Conservation (phyloP, 2,329 filamentous ascomycete genomes). For the Diaporthe sp. region DNA sequence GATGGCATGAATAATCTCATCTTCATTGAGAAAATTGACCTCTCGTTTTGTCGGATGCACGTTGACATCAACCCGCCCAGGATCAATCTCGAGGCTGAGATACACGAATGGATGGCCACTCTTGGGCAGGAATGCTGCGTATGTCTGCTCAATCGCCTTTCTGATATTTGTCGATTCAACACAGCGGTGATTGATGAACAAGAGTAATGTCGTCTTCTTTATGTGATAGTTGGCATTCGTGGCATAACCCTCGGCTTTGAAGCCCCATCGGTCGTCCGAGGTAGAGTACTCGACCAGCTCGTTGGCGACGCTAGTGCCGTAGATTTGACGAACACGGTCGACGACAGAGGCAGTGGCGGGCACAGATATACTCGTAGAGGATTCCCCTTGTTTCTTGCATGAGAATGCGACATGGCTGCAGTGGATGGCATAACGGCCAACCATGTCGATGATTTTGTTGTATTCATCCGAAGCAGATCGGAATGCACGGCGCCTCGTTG, state of each 20-base stretch:
- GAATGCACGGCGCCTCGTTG: slow-evolving; percentile 88
- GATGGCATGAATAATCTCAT: slow-evolving; percentile 91
- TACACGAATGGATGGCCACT: slow-evolving; percentile 95
- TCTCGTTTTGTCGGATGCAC: slow-evolving; percentile 97
- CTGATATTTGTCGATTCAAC: slow-evolving; percentile 92
- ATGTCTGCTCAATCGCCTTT: slow-evolving; percentile 91
- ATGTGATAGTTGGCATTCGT: slow-evolving; percentile 96
- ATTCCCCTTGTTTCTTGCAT: slow-evolving; percentile 95
- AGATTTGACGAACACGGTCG: slow-evolving; percentile 91
- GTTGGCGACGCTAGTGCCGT: slow-evolving; percentile 86
- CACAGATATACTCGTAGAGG: slow-evolving; percentile 84
- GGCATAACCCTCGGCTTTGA: slow-evolving; percentile 82
- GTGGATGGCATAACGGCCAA: slow-evolving; percentile 93
- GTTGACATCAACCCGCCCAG: slow-evolving; percentile 93
- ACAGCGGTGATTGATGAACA: slow-evolving; percentile 97
- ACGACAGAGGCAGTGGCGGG: slow-evolving; percentile 77
- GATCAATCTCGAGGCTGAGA: slow-evolving; percentile 91
- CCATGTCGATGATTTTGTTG: slow-evolving; percentile 96
- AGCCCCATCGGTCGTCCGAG: slow-evolving; percentile 83
- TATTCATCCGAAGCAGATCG: slow-evolving; percentile 94
- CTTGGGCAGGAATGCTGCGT: slow-evolving; percentile 89
- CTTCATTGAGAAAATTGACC: slow-evolving; percentile 97
- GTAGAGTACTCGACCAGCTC: slow-evolving; percentile 84
- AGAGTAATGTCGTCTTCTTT: slow-evolving; percentile 86
- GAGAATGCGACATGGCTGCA: slow-evolving; percentile 93